phyloP scores from a whole-genome alignment of 495 filamentous ascomycete genomes.

The Cercophora scortea region DNA sequence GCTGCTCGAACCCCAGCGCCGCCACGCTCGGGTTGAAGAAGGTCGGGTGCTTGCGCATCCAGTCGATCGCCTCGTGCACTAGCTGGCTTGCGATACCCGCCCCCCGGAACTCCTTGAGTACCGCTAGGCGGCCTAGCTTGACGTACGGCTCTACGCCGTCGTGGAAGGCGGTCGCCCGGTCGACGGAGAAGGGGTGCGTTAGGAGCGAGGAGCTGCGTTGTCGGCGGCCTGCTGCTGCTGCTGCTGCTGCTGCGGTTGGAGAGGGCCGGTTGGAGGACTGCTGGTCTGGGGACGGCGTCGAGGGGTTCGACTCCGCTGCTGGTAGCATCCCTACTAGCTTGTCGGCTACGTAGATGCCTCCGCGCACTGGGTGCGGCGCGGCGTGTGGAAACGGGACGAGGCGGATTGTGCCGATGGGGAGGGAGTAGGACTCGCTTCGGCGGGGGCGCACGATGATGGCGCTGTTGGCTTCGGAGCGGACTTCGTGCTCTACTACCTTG shows the following conservation, averaged over 20 bases:
- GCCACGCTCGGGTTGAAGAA: conserved; percentile 40
- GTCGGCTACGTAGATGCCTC: conserved; percentile 31
- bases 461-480: conserved; percentile 17
- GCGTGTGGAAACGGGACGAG: conserved; percentile 68
- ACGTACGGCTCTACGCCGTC: conserved; percentile 63
- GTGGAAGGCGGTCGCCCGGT: conserved; percentile 38
- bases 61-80: conserved; percentile 53
- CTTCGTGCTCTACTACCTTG: conserved; percentile 24
- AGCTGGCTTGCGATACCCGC: conserved; percentile 54
- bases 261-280: too few relatives aligned
- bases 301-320: conserved; percentile 2
- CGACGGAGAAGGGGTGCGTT: conserved; percentile 22
- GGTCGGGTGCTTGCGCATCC: conserved; percentile 48
- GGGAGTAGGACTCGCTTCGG: conserved; percentile 24
- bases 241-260: background rate
- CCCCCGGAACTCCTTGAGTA: conserved; percentile 53
- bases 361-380: conserved; percentile 44
- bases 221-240: background rate
- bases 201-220: background rate
- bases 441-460: conserved; percentile 18
- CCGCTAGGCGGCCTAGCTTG: conserved; percentile 71
- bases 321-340: conserved; percentile 24
- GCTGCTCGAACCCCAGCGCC: conserved; percentile 35
- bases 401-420: conserved; percentile 66
- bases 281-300: background rate